Percentiles rank a stretch among this genome's conserved stretches.
phyloP scores from a whole-genome alignment of 495 filamentous ascomycete species.

The Aspergillus hancockii region DNA sequence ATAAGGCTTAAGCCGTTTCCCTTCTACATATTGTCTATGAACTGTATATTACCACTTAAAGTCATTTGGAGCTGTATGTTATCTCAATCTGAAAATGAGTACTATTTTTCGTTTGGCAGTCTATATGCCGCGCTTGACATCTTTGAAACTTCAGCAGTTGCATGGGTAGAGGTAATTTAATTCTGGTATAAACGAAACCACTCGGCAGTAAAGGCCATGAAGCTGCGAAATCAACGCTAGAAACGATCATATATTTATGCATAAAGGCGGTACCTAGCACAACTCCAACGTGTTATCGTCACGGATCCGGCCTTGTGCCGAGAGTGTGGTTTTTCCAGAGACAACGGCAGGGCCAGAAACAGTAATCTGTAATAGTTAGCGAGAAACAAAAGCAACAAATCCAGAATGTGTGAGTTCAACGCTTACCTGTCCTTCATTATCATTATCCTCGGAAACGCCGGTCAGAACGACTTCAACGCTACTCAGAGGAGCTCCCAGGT shows the following conservation, averaged over 20 bases:
- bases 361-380: conserved; percentile 31
- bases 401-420: background rate
- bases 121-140: background rate
- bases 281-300: conserved; percentile 45
- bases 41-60: conserved; percentile 29
- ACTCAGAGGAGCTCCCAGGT: conserved; percentile 83
- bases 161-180: background rate
- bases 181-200: background rate
- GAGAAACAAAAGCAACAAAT: background rate
- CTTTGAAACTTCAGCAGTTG: background rate
- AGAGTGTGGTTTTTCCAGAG: conserved; percentile 30
- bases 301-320: conserved; percentile 36
- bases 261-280: conserved; percentile 2
- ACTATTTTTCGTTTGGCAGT: conserved; percentile 8
- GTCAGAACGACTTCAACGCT: conserved; percentile 75
- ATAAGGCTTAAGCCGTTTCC: conserved; percentile 6
- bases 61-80: conserved; percentile 21
- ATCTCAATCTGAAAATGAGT: conserved; percentile 25
- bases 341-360: conserved; percentile 45
- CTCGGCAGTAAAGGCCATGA: background rate
- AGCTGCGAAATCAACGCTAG: conserved; percentile 1
- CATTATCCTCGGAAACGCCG: conserved; percentile 55
- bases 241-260: background rate
- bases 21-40: conserved; percentile 13
- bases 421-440: conserved; percentile 66